Evolutionary conservation across 176 grass and related monocot genomes (phyloP), one percentile per base, ranked within the genome.

Genomic region (Cymbopogon citratus): DNA sequence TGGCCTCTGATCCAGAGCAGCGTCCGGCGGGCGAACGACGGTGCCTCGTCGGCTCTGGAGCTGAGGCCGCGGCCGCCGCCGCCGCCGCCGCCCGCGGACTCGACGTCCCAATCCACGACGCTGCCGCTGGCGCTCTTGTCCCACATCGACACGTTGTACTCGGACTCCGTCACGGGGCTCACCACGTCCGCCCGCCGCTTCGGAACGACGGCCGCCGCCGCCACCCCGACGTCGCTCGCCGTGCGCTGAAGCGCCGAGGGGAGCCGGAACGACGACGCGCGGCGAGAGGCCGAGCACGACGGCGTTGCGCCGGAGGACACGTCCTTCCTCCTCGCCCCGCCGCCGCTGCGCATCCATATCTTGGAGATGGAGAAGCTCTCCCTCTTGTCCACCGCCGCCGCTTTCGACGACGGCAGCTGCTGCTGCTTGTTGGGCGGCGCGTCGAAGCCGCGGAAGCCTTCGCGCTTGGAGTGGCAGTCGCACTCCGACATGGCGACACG

Each of bases 281-380:
- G 84, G 31, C 92, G 80, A 4, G 95, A 87, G 19, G 73, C 81
- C 6, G 80, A 73, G 48, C 62, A 89, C 3, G 59, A 66, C n/a
- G 57, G 57, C 10, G 83, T 13, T 4, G 61, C 66, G 64, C 43
- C 41, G 41, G 41, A 72, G 41, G 69, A 29, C 41, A 12, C 41
- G n/a, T 95, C 90, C 75, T 91, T 93, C 44, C 75, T 72, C 86
- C 56, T 75, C 56, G 35, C 13, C 26, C 46, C 84, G 12, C 40
- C 80, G 12, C 45, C 38, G 38, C 3, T 18, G 21, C 89, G 89
- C 85, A 98, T 88, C 96, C 96, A 98, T 68, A 87, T 93, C 87
- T 90, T 95, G n/a, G 96, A 98, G 61, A 91, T 43, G 11, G 96
- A 98, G 69, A 98, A 95, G 80, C 92, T 93, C 85, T 95, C 92